phyloP scores from a whole-genome alignment of 2,329 filamentous ascomycete genomes.

The Neodidymelliopsis sp. region DNA sequence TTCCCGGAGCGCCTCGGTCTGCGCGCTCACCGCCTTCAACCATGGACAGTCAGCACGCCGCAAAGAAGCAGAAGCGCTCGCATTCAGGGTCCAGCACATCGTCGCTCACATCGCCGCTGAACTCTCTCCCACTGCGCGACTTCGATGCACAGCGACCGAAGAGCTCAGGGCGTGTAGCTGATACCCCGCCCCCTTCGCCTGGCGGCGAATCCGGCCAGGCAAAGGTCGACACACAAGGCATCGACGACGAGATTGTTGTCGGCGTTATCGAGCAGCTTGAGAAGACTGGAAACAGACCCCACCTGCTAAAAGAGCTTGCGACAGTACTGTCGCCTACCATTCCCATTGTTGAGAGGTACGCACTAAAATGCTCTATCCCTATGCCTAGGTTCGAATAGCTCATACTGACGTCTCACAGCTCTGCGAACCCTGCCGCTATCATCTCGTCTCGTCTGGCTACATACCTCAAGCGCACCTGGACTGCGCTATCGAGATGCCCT shows the following conservation, averaged over 20 bases:
- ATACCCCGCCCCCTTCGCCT: conserved; percentile 83
- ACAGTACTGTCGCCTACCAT: conserved; percentile 78
- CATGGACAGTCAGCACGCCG: conserved; percentile 64
- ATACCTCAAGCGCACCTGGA: conserved; percentile 88
- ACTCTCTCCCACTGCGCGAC: conserved; percentile 53
- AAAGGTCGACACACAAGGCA: conserved; percentile 79
- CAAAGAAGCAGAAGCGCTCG: conserved; percentile 76
- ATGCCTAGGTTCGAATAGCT: conserved; percentile 32
- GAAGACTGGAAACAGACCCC: conserved; percentile 88
- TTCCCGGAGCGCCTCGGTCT: conserved; percentile 64
- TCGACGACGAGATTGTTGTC: conserved; percentile 95
- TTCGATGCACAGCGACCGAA: conserved; percentile 56
- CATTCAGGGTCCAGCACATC: conserved; percentile 62
- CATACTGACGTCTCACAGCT: conserved; percentile 65
- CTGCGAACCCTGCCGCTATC: conserved; percentile 92
- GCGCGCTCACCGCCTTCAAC: conserved; percentile 62
- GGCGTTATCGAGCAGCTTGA: conserved; percentile 88
- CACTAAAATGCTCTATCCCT: conserved; percentile 37
- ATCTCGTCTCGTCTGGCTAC: conserved; percentile 90
- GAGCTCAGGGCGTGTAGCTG: conserved; percentile 56
- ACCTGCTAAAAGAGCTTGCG: conserved; percentile 93
- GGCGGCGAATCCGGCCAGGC: conserved; percentile 55
- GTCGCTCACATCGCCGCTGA: conserved; percentile 54
- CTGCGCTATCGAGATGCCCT: conserved; percentile 79
- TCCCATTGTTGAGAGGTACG: conserved; percentile 90